These are phyloP conservation scores for Ustilago xerochloae DNA, from an alignment of 1,284 basidiomycete species.

Conservation along the genomic window DNA sequence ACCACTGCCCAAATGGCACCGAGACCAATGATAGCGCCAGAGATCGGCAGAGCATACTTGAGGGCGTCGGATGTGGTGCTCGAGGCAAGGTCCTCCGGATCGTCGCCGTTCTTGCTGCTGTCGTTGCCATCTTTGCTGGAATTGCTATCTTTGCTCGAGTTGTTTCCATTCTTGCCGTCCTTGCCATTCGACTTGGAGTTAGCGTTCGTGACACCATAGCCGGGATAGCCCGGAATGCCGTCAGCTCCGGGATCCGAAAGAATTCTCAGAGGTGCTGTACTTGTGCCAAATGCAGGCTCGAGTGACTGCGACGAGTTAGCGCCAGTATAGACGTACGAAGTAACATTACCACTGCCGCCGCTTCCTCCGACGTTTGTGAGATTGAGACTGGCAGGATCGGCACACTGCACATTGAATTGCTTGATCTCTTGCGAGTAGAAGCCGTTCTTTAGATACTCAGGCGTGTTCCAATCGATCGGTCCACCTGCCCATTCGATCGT, in stretches of 20 bases:
- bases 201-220: conserved; percentile 10
- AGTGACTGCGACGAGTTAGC: conserved; percentile 17
- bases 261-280: conserved; percentile 18
- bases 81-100: conserved; percentile 1
- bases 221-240: conserved; percentile 33
- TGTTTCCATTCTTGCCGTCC: conserved; percentile 27
- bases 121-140: neutral
- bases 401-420: conserved; percentile 51
- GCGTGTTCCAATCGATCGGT: conserved; percentile 45
- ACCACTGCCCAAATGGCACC: conserved; percentile 30
- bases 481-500: conserved; percentile 60
- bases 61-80: conserved; percentile 9
- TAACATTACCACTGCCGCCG: conserved; percentile 26
- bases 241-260: conserved; percentile 33
- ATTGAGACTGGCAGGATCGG: conserved; percentile 23
- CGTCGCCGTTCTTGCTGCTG: conserved; percentile 3
- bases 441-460: conserved; percentile 52
- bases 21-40: conserved; percentile 31
- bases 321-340: conserved; percentile 63
- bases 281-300: conserved; percentile 46
- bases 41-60: conserved; percentile 46
- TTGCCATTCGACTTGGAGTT: conserved; percentile 13
- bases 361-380: conserved; percentile 8
- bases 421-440: conserved; percentile 62
- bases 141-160: conserved; percentile 18